These are phyloP conservation scores for Aaosphaeria arxii DNA, from an alignment of 2,329 filamentous ascomycete species.

Conservation along the genomic window DNA sequence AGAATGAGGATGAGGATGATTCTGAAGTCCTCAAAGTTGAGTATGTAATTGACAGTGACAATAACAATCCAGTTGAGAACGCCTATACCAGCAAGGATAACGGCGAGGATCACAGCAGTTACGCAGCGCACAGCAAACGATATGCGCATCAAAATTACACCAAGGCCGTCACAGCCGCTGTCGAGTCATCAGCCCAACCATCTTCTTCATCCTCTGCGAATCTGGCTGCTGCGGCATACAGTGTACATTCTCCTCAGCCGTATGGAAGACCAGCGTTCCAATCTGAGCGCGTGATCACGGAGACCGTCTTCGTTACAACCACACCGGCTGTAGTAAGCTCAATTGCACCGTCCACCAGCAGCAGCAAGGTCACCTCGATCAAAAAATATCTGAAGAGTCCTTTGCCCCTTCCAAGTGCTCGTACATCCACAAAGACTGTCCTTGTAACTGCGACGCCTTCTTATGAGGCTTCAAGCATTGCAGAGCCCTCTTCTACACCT, in stretches of 20 bases:
- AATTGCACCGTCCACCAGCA: not conserved
- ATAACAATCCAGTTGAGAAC: not conserved
- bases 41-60: not conserved
- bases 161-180: not conserved
- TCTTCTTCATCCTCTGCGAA: slow-evolving; percentile 8
- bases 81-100: not conserved
- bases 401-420: too few relatives aligned
- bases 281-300: slow-evolving; percentile 34
- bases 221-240: slow-evolving; percentile 20
- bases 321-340: not conserved
- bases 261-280: slow-evolving; percentile 18
- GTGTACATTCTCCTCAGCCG: slow-evolving; percentile 34
- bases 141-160: not conserved
- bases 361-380: too few relatives aligned
- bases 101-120: not conserved
- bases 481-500: too few relatives aligned
- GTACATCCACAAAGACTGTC: too few relatives aligned
- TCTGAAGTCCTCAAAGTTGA: not conserved
- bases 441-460: too few relatives aligned
- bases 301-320: slow-evolving; percentile 15
- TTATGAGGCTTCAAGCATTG: too few relatives aligned
- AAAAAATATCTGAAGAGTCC: too few relatives aligned
- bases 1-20: not conserved
- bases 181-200: slow-evolving; percentile 1
- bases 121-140: not conserved